phyloP scores from a whole-genome alignment of 495 filamentous ascomycete genomes.

The Usnea hakonensis region DNA sequence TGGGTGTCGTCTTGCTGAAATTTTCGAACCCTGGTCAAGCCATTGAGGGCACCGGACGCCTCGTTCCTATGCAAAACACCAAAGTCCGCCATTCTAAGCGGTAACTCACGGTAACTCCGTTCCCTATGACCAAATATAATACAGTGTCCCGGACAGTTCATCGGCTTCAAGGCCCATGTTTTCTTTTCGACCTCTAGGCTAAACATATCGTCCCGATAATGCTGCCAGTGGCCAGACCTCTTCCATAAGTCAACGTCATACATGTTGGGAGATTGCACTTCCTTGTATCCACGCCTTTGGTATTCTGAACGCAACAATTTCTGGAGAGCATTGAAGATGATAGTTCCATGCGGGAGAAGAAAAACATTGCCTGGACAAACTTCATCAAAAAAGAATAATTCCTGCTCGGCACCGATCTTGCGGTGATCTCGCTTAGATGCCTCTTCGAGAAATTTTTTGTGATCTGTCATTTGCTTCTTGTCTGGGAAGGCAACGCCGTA shows the following conservation, averaged over 20 bases:
- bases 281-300: slow-evolving; percentile 87
- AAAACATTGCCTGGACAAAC: slow-evolving; percentile 86
- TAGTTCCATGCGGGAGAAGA: slow-evolving; percentile 84
- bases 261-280: slow-evolving; percentile 95
- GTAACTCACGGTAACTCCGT: slow-evolving; percentile 79
- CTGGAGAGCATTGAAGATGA: slow-evolving; percentile 84
- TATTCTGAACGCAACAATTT: slow-evolving; percentile 77
- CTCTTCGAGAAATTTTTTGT: slow-evolving; percentile 89
- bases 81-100: slow-evolving; percentile 88
- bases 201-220: slow-evolving; percentile 98
- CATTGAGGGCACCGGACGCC: slow-evolving; percentile 82
- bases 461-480: slow-evolving; percentile 84
- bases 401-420: slow-evolving; percentile 85
- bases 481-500: slow-evolving; percentile 96
- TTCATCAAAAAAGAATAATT: slow-evolving; percentile 95
- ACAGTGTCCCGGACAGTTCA: slow-evolving; percentile 94
- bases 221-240: slow-evolving; percentile 85
- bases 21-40: slow-evolving; percentile 81
- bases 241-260: slow-evolving; percentile 89
- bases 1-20: slow-evolving; percentile 96
- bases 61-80: slow-evolving; percentile 93
- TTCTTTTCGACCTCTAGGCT: slow-evolving; percentile 84
- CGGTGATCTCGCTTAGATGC: slow-evolving; percentile 92
- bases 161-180: slow-evolving; percentile 75
- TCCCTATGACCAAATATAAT: slow-evolving; percentile 70